These are phyloP conservation scores for Apium graveolens DNA, from an alignment of 129 eudicot species.

Conservation along the genomic window DNA sequence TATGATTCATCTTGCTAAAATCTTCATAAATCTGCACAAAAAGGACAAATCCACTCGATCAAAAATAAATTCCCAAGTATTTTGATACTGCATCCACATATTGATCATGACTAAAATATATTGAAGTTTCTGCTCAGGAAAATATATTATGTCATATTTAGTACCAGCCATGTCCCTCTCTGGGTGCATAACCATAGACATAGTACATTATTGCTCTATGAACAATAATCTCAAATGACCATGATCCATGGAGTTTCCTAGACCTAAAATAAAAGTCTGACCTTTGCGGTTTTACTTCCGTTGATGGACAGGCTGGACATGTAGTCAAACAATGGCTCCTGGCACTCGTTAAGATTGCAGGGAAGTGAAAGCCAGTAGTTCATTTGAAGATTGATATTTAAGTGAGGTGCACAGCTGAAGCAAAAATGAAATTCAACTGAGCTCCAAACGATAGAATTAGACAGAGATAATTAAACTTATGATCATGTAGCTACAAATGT, in stretches of 20 bases:
- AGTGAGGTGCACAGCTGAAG: slow-evolving; percentile 80
- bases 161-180: not conserved
- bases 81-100: no score
- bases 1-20: no score
- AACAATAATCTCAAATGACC: not conserved
- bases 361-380: slow-evolving; percentile 93
- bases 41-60: no score
- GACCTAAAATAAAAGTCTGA: slow-evolving; percentile 17
- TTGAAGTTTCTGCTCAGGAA: not conserved
- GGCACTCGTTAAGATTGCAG: slow-evolving; percentile 79
- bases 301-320: slow-evolving; percentile 53
- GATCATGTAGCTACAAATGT: not conserved
- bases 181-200: no score
- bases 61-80: no score
- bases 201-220: not conserved
- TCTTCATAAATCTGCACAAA: no score
- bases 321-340: slow-evolving; percentile 76
- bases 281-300: slow-evolving; percentile 75
- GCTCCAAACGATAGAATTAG: not conserved
- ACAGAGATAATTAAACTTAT: not conserved
- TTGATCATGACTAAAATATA: no score
- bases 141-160: no score
- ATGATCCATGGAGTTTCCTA: not conserved
- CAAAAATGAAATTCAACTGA: slow-evolving; percentile 6
- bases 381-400: slow-evolving; percentile 91